A percentile compares a stretch with the other conserved stretches of the same genome.
phyloP scores from a whole-genome alignment of 805 yeast genomes.

The Kregervanrija pseudodelftensis region DNA sequence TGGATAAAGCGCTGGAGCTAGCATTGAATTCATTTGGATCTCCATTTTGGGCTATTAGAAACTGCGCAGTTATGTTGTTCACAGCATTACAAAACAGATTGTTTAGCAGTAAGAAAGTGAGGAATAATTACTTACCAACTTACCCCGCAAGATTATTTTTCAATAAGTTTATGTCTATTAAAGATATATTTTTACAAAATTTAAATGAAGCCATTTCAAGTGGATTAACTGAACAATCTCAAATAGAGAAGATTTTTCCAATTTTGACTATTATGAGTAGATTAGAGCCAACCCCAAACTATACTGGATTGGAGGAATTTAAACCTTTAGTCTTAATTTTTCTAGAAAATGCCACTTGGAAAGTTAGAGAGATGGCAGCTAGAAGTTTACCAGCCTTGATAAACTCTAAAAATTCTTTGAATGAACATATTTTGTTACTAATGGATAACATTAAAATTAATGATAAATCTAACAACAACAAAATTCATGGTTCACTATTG shows the following conservation, averaged over 20 bases:
- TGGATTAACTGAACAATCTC: constrained; percentile 23
- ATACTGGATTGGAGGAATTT: constrained; percentile 47
- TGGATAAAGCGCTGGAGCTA: constrained; percentile 52
- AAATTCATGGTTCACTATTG: constrained; percentile 53
- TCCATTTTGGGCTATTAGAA: constrained; percentile 76
- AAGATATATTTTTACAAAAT: constrained; percentile 38
- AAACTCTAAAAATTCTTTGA: constrained; percentile 20
- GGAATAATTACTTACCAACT: constrained; percentile 23
- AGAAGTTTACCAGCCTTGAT: constrained; percentile 52
- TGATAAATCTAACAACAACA: constrained; percentile 30
- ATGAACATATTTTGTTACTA: constrained; percentile 22
- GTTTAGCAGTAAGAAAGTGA: constrained; percentile 52
- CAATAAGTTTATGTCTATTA: constrained; percentile 49
- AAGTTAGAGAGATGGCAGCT: constrained; percentile 83
- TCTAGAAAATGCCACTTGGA: constrained; percentile 60
- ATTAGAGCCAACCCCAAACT: constrained; percentile 53
- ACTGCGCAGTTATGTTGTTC: constrained; percentile 90
- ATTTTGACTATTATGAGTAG: constrained; percentile 66
- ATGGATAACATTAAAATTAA: not conserved
- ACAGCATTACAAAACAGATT: constrained; percentile 75
- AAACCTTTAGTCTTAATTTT: constrained; percentile 39
- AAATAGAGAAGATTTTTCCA: constrained; percentile 59
- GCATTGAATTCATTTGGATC: constrained; percentile 60
- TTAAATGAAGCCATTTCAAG: constrained; percentile 28
- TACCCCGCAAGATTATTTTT: constrained; percentile 57